A percentile compares a stretch with the other conserved stretches of the same genome.
phyloP scores from a whole-genome alignment of 768 basidiomycete genomes.

The Piloderma croceum region DNA sequence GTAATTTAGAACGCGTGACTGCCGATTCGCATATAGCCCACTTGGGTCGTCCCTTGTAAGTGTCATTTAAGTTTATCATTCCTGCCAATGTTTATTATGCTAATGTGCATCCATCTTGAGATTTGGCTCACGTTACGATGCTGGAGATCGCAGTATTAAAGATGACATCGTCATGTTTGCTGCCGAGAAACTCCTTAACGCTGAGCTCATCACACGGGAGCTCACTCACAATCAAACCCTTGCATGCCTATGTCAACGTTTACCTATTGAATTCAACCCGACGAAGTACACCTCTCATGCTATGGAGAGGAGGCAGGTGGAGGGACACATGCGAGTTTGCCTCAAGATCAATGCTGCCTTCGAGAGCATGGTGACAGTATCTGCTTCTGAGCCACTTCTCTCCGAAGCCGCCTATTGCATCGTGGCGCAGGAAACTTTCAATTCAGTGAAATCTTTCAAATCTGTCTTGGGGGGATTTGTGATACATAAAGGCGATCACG shows the following conservation, averaged over 20 bases:
- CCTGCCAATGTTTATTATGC: too few species aligned
- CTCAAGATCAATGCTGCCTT: slow-evolving; percentile 14
- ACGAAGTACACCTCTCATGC: slow-evolving; percentile 8
- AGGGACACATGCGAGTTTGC: slow-evolving; percentile 28
- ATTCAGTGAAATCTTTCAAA: slow-evolving; percentile 8
- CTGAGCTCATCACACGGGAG: slow-evolving; percentile 2
- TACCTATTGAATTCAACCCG: slow-evolving; percentile 26
- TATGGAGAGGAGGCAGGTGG: slow-evolving; percentile 23
- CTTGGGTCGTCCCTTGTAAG: slow-evolving; percentile 26
- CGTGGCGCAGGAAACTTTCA: slow-evolving; percentile 10
- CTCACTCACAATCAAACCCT: slow-evolving; percentile 11
- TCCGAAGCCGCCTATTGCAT: slow-evolving; percentile 23
- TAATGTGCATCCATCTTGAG: slow-evolving; percentile 2
- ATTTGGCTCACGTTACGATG: slow-evolving; percentile 11
- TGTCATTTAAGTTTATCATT: slow-evolving; percentile 2
- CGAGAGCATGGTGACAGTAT: slow-evolving; percentile 20
- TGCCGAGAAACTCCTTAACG: slow-evolving; percentile 11
- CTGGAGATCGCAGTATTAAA: slow-evolving; percentile 1
- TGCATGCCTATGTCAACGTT: slow-evolving; percentile 20
- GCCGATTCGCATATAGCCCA: slow-evolving; percentile 10
- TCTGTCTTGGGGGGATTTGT: slow-evolving; percentile 13
- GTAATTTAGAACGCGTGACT: slow-evolving; percentile 14
- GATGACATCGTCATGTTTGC: slow-evolving; percentile 13
- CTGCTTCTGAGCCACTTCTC: slow-evolving; percentile 24
- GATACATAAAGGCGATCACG: too few species aligned